Base-by-base conservation (phyloP, 331 rosid genomes). In the Telfairia occidentalis region DNA sequence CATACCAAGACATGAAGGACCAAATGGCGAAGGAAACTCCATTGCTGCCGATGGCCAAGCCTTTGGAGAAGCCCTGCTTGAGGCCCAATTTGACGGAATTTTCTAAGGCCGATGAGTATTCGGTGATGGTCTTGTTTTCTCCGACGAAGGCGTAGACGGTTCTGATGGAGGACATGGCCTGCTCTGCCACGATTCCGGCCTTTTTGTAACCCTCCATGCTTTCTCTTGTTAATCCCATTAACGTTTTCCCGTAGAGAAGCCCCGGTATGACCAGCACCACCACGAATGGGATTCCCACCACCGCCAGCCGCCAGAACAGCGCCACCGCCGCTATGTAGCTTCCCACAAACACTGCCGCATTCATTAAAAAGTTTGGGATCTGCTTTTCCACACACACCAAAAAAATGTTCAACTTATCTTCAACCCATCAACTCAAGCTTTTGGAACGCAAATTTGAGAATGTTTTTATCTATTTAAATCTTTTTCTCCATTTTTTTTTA, bases 121-220 rank as follows among this genome's bases (percentile, higher is more conserved):
- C 88, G 9, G 71, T 35, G 1, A 81, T 82, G 35, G 96, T 90
- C 57, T 90, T 90, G 74, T 55, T 82, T 77, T 94, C 98, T 5
- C 96, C 98, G 0, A 77, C 96, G 35, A 88, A 94, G 1, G 98
- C 89, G 59, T 94, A 92, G 2, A 94, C 98, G 0, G 97, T 91
- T 78, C 98, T 84, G 28, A 91, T 82, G 1, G 97, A 94, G 23
- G 97, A 94, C 37, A 94, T 71, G 7, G 96, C 95, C 38, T 91
- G 97, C 82, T 91, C 96, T 23, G 92, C 98, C 46, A 94, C 79
- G 26, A 79, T 72, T 5, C 96, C 97, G 0, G 97, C 96, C 18
- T 76, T 79, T 28, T 86, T 78, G 40, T 91, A 94, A 61, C 90
- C 96, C 49, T 84, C 92, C 58, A 88, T 85, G 11, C 87, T 85